Percentiles rank a stretch among this genome's conserved stretches.
phyloP scores from a whole-genome alignment of 2,329 filamentous ascomycete genomes.

The Pseudonectria foliicola region DNA sequence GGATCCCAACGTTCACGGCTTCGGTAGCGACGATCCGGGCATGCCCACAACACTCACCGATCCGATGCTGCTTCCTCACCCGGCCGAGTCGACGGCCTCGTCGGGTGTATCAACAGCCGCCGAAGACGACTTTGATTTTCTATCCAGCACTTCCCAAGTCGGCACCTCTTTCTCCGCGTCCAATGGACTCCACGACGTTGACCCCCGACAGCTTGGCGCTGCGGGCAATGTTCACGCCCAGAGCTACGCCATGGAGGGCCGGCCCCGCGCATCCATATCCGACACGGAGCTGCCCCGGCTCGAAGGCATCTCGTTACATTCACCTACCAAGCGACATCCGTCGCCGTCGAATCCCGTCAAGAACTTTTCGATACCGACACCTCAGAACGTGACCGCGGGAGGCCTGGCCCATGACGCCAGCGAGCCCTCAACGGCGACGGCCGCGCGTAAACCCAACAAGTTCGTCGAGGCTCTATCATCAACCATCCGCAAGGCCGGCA shows the following conservation, averaged over 20 bases:
- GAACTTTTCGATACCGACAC: constrained; percentile 26
- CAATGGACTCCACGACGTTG: constrained; percentile 21
- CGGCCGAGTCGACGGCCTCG: constrained; percentile 26
- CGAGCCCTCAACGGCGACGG: too few species aligned
- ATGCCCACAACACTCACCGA: constrained; percentile 19
- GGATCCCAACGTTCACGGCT: constrained; percentile 13
- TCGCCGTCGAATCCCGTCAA: constrained; percentile 23
- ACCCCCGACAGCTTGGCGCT: constrained; percentile 23
- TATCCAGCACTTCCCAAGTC: constrained; percentile 27
- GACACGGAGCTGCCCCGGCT: constrained; percentile 41
- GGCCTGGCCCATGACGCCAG: too few species aligned
- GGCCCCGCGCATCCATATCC: constrained; percentile 35
- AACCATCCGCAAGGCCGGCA: constrained; percentile 33
- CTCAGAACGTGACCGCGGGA: constrained; percentile 19
- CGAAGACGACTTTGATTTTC: constrained; percentile 30
- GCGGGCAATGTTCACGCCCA: constrained; percentile 4
- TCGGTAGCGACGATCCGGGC: constrained; percentile 13
- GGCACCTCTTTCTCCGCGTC: constrained; percentile 16
- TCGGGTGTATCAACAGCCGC: constrained; percentile 27
- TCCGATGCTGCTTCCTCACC: constrained; percentile 22
- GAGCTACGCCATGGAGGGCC: constrained; percentile 14
- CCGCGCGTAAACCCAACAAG: constrained; percentile 28
- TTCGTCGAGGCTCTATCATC: constrained; percentile 36
- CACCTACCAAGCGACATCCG: constrained; percentile 22
- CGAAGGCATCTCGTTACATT: constrained; percentile 40